Percentiles rank a stretch among this genome's conserved stretches.
These are phyloP conservation scores for Blumeria graminis DNA, from an alignment of 2,329 filamentous ascomycete species.

Conservation along the genomic window DNA sequence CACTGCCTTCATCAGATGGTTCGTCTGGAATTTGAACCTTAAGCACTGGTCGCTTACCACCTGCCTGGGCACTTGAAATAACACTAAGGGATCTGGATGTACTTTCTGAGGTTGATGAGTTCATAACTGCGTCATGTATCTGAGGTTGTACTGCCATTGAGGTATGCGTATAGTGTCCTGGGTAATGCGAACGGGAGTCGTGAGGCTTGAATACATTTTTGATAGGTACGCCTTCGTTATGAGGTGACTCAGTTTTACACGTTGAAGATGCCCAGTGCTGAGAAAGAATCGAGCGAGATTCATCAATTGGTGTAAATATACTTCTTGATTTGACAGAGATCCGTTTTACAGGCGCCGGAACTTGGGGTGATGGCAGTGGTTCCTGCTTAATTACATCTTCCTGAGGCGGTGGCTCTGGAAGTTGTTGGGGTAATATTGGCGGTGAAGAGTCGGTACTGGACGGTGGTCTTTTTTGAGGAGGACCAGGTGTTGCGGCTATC, in stretches of 20 bases:
- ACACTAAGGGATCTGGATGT: conserved; percentile 52
- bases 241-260: conserved; percentile 15
- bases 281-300: conserved; percentile 67
- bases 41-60: conserved; percentile 53
- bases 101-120: conserved; percentile 35
- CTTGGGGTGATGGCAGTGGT: conserved; percentile 24
- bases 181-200: conserved; percentile 31
- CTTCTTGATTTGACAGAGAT: conserved; percentile 34
- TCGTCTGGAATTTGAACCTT: conserved; percentile 93
- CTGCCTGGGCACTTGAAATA: conserved; percentile 45
- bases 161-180: conserved; percentile 27
- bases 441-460: conserved; percentile 27
- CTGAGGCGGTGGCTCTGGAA: conserved; percentile 20
- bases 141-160: conserved; percentile 16
- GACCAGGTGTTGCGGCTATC: conserved; percentile 48
- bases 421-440: conserved; percentile 30
- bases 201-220: conserved; percentile 29
- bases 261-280: conserved; percentile 54
- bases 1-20: conserved; percentile 48
- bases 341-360: conserved; percentile 25
- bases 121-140: conserved; percentile 24
- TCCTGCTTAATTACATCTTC: conserved; percentile 21
- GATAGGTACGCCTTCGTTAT: conserved; percentile 7
- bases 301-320: conserved; percentile 94
- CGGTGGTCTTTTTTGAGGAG: conserved; percentile 31